Base-by-base conservation (phyloP, 2,329 filamentous ascomycete species). In the Colletotrichum nymphaeae region DNA sequence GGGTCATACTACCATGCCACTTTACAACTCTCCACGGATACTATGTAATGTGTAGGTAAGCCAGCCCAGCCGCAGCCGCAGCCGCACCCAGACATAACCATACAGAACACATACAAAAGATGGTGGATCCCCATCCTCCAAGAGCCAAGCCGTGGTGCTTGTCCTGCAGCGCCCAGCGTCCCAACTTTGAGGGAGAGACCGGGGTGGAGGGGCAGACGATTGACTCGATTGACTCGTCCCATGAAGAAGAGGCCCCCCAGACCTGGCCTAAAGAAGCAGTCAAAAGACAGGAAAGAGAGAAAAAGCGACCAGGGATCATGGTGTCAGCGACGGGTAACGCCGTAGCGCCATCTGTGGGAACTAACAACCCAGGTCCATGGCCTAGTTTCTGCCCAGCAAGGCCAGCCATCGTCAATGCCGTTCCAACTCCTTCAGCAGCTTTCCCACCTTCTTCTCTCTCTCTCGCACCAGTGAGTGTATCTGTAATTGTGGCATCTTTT, bases 191-290 rank as follows among this genome's bases (percentile, higher is more conserved):
- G 49, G 42, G 42, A 49, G 8, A 49, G 42, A 49, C 42, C 19
- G 42, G 16, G 42, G 42, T 49, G 7, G 42, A 49, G 42, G 42
- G 2, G 42, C 16, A n/a, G 22, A 7, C 37, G 65, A 59, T 73
- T 57, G 70, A 73, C 70, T 70, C 37, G 69, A 59, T 73, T 57
- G 70, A 73, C 70, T 70, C 60, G 60, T 69, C 70, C 70, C 65
- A 52, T 52, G 46, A 60, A 19, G 12, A 22, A 16, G 55, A 32
- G 32, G 16, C 19, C 32, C 2, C 12, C 11, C 32, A 49, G 42
- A n/a, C 42, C n/a, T 49, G 42, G 42, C 42, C 42, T 49, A 7
- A 49, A 49, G 42, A 49, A n/a, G 26, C 26, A 28, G 26, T 28
- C 26, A 28, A 28, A 28, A 28, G 37, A 42, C 12, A 42, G 37